Conservation (phyloP, 768 basidiomycete species). For the Dacryopinax primogenitus region DNA sequence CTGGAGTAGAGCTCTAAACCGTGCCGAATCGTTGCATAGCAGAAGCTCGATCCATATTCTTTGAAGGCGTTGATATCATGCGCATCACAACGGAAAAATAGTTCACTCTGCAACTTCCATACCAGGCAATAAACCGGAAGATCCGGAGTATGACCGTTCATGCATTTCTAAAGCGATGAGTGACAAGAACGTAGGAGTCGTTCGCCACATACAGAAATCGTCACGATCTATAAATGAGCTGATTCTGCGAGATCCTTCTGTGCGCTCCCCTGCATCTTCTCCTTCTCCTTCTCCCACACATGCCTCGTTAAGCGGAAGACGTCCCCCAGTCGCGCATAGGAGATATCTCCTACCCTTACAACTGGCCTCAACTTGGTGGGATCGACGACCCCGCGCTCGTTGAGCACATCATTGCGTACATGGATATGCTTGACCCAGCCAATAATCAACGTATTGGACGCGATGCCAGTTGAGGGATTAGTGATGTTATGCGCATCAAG, state of each 20-base stretch:
- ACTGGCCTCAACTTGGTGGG: conserved; percentile 29
- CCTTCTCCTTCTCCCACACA: conserved; percentile 14
- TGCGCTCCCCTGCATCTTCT: conserved; percentile 4
- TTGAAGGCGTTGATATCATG: too few relatives aligned
- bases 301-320: conserved; percentile 25
- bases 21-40: too few relatives aligned
- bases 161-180: too few relatives aligned
- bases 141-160: too few relatives aligned
- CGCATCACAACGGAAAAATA: too few relatives aligned
- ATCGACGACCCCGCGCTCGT: conserved; percentile 27
- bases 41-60: too few relatives aligned
- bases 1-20: too few relatives aligned
- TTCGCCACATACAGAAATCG: background rate
- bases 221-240: background rate
- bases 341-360: conserved; percentile 31
- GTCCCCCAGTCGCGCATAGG: conserved; percentile 27
- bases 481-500: conserved; percentile 40
- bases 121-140: too few relatives aligned
- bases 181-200: too few relatives aligned
- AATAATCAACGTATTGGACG: conserved; percentile 32
- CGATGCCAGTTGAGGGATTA: conserved; percentile 32
- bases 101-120: too few relatives aligned
- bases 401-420: conserved; percentile 34
- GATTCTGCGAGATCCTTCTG: background rate
- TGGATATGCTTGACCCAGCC: conserved; percentile 45